A percentile compares a stretch with the other conserved stretches of the same genome.
These are phyloP conservation scores for Termitomyces sp. DNA, from an alignment of 1,284 basidiomycete genomes.

Conservation along the genomic window DNA sequence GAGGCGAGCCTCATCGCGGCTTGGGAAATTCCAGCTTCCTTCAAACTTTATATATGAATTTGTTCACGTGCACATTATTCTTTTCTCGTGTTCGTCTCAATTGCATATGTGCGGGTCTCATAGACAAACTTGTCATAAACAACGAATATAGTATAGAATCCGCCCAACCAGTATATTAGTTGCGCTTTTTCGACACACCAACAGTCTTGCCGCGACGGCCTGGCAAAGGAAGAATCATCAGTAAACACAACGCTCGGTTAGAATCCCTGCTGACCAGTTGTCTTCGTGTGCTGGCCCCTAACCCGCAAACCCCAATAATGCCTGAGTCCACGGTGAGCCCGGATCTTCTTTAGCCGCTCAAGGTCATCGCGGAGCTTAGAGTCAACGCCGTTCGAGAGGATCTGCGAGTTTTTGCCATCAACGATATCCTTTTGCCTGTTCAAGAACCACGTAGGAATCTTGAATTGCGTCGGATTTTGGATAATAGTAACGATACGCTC, in stretches of 20 bases:
- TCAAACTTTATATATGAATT: not conserved
- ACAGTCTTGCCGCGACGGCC: constrained; percentile 89
- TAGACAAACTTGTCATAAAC: constrained; percentile 7
- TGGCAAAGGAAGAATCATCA: constrained; percentile 23
- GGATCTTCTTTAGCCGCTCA: constrained; percentile 99
- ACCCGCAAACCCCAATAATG: constrained; percentile 97
- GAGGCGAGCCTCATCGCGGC: constrained; percentile 18
- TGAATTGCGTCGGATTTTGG: constrained; percentile 99
- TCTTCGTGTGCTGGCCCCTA: constrained; percentile 99
- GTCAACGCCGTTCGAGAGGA: constrained; percentile 96
- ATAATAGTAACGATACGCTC: constrained; percentile 99
- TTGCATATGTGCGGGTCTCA: constrained; percentile 8
- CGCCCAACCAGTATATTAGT: constrained; percentile 36
- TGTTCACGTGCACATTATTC: constrained; percentile 6
- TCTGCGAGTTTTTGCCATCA: constrained; percentile 96
- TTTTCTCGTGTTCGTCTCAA: constrained; percentile 3
- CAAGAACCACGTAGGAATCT: constrained; percentile 98
- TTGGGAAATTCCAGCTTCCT: not conserved
- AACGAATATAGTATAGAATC: constrained; percentile 5
- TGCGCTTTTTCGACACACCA: constrained; percentile 90
- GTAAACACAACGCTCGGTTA: not conserved
- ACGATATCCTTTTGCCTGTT: constrained; percentile 99
- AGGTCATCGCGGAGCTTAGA: constrained; percentile 98
- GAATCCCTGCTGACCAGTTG: constrained; percentile 67
- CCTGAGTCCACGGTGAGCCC: constrained; percentile 96